Conservation (phyloP, 2,329 filamentous ascomycete genomes). For the Chalaropsis ovoidea region DNA sequence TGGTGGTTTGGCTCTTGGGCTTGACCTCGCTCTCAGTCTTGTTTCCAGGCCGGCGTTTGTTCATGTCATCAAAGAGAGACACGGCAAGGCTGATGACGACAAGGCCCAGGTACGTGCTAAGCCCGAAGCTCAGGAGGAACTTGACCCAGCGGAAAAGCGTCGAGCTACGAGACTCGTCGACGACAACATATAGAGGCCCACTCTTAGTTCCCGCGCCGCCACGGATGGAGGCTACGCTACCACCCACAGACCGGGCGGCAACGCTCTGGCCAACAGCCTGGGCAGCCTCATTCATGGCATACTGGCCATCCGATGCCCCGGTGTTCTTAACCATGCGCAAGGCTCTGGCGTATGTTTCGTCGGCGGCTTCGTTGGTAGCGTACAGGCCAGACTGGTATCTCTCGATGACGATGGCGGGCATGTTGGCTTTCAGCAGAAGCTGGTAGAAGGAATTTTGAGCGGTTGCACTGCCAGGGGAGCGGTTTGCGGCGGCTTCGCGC, state of each 20-base stretch:
- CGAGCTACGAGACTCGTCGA: constrained; percentile 75
- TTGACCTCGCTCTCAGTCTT: constrained; percentile 74
- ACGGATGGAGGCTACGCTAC: constrained; percentile 49
- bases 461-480: constrained; percentile 75
- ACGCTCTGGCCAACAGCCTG: constrained; percentile 76
- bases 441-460: constrained; percentile 93
- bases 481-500: constrained; percentile 83
- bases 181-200: constrained; percentile 86
- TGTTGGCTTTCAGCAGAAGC: constrained; percentile 77
- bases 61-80: constrained; percentile 51
- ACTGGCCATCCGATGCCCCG: constrained; percentile 27
- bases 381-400: constrained; percentile 79
- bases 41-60: constrained; percentile 64
- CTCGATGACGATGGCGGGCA: constrained; percentile 87
- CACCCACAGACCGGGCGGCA: constrained; percentile 58
- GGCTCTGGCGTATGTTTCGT: constrained; percentile 56
- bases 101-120: constrained; percentile 69
- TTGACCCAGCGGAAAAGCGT: constrained; percentile 85
- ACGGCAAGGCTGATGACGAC: constrained; percentile 72
- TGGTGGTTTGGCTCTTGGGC: constrained; percentile 80
- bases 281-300: constrained; percentile 40
- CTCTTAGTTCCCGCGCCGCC: constrained; percentile 62
- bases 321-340: constrained; percentile 26
- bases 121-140: constrained; percentile 67
- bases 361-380: constrained; percentile 67